These are phyloP conservation scores for Xylaria nigripes DNA, from an alignment of 495 filamentous ascomycete genomes.

Conservation along the genomic window DNA sequence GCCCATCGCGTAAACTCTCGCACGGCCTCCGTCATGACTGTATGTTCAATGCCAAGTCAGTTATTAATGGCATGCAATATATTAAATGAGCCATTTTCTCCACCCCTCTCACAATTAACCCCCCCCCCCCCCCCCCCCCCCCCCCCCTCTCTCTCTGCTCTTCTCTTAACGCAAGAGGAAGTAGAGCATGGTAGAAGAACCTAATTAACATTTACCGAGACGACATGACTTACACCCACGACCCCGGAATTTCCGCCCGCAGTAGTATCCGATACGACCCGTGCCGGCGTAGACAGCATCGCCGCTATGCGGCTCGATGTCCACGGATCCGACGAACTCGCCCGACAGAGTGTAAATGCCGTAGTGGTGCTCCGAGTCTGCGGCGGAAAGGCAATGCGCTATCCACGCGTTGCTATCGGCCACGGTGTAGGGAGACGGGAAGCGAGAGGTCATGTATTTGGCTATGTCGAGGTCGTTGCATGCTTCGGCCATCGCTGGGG, in stretches of 20 bases:
- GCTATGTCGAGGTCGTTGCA: slow-evolving; percentile 27
- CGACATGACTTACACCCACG: slow-evolving; percentile 16
- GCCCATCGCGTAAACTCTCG: slow-evolving; percentile 25
- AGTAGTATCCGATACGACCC: slow-evolving; percentile 35
- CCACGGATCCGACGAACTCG: slow-evolving; percentile 26
- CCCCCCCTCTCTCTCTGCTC: not conserved
- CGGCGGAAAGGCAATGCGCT: not conserved
- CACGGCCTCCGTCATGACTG: slow-evolving; percentile 14
- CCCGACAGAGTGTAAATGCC: slow-evolving; percentile 26
- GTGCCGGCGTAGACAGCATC: slow-evolving; percentile 27
- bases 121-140: not conserved
- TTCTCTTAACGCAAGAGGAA: too few relatives aligned
- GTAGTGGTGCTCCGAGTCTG: slow-evolving; percentile 8
- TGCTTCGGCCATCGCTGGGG: slow-evolving; percentile 12
- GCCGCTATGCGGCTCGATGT: slow-evolving; percentile 14
- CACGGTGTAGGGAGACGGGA: slow-evolving; percentile 31
- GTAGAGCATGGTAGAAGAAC: too few relatives aligned
- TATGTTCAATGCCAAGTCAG: not conserved
- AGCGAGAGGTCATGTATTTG: slow-evolving; percentile 29
- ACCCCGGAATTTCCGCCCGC: slow-evolving; percentile 31
- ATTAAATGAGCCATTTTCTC: not conserved
- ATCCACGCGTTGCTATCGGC: slow-evolving; percentile 25
- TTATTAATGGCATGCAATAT: not conserved
- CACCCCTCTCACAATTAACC: not conserved
- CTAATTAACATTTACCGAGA: not conserved